Base-by-base conservation (phyloP, 805 yeast genomes). In the Hanseniaspora clermontiae region DNA sequence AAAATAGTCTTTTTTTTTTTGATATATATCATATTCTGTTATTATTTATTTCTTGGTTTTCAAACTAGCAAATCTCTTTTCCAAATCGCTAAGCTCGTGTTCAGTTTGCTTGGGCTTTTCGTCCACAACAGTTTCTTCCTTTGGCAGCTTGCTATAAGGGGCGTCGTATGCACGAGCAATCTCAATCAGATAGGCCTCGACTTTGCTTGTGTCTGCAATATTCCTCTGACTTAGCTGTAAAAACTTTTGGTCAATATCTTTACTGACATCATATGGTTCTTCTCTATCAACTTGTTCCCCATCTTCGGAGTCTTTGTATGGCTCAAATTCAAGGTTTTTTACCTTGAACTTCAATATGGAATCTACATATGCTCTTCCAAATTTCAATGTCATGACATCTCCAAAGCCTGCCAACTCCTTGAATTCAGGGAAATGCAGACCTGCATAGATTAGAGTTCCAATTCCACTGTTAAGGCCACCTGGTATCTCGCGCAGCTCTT, bases 121-220 rank as follows among this genome's bases (percentile, higher is more conserved):
- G 2, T 60, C 65, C 12, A 64, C 68, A n/a, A 14, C 32, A 3
- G 62, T 64, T 31, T 65, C 67, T 11, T 65, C 64, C 11, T 61
- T 62, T 8, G 64, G 68, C n/a, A 81, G 66, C 14, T 80, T 83
- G 36, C 87, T 80, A 63, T 80, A 89, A 1, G 88, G 84, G 0
- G 82, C 93, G 24, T 77, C 75, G 64, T 89, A 88, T 0, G 95
- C 85, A 52, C 74, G 74, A 1, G 95, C 95, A 59, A 88, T 88
- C 64, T 88, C 96, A 55, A 77, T 72, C 59, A 89, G 71, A 63
- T 89, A 89, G 58, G 85, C 68, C 15, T 76, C 74, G 1, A 88
- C 93, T 56, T 88, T 72, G 27, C 75, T 80, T 45, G 73, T 75
- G 4, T 76, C 67, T 0, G 95, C 96, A 5, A 93, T 81, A 54